Percentiles rank a stretch among this genome's conserved stretches.
Conservation (phyloP, 768 basidiomycete genomes). For the Leccinum subtestaceum region DNA sequence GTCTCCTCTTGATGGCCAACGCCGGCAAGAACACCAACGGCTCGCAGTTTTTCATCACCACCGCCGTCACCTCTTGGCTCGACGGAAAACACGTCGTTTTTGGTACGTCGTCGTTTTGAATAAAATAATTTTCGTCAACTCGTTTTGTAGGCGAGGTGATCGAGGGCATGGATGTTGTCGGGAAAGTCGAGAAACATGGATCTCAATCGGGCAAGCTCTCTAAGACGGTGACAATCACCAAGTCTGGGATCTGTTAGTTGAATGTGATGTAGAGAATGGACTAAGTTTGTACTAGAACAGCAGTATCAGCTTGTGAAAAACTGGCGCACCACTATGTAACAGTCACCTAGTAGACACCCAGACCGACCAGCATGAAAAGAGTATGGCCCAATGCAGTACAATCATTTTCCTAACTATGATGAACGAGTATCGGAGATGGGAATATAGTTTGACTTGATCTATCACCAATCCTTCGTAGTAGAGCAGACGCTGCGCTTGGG, state of each 20-base stretch:
- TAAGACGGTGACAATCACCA: neutral
- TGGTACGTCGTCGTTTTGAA: constrained; percentile 41
- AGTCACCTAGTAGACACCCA: neutral
- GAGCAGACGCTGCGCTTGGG: neutral
- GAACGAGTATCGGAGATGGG: neutral
- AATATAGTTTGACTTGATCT: too few species aligned
- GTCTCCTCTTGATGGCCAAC: constrained; percentile 76
- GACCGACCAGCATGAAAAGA: neutral
- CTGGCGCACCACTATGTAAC: neutral
- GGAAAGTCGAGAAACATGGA: neutral
- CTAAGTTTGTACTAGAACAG: neutral
- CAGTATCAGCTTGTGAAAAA: neutral
- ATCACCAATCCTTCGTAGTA: too few species aligned
- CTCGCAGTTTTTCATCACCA: constrained; percentile 89
- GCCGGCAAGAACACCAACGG: constrained; percentile 81
- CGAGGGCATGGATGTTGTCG: neutral
- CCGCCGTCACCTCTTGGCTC: constrained; percentile 73
- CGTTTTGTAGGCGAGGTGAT: constrained; percentile 11
- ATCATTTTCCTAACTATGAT: neutral
- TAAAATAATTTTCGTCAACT: neutral
- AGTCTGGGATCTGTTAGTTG: neutral
- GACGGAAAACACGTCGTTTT: constrained; percentile 87
- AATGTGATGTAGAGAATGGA: neutral
- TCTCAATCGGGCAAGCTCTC: neutral
- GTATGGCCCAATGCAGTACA: neutral